Base-by-base conservation (phyloP, 2,329 filamentous ascomycete species). In the Microthyrium microscopicum region DNA sequence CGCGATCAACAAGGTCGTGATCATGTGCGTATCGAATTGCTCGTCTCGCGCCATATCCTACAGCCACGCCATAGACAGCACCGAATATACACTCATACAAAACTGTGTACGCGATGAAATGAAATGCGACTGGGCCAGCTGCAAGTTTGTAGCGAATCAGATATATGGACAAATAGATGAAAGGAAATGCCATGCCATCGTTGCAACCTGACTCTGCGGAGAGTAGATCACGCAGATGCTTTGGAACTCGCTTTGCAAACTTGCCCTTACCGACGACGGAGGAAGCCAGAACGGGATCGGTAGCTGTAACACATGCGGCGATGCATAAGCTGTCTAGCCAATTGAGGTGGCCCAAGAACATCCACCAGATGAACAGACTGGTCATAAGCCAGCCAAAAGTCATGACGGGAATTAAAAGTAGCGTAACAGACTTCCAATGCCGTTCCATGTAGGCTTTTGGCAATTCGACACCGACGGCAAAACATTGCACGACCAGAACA, bases 191-290 rank as follows among this genome's bases (percentile, higher is more conserved):
- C 89, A 98, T 98, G 57, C 89, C 89, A 54, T 98, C 89, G 66
- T 98, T 98, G 60, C 89, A 98, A 20, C 89, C 89, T 5, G 89
- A 98, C 58, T 98, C 89, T 36, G 85, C 85, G 4, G 89, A 98
- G 9, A 98, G 64, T 33, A 98, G 53, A 58, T 98, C 89, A 65
- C 89, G 72, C 59, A 98, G 62, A 73, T 98, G 89, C 62, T 94
- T 95, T 16, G 89, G 89, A 4, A 98, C 84, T 41, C 89, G 75
- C 60, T 93, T 93, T 22, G 89, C 87, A 48, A 98, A 98, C 57
- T 98, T 98, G 48, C 89, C 89, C 61, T 95, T 98, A 53, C 89
- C 89, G 33, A 98, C 89, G 35, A 98, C 89, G 12, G 89, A 98
- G 11, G 89, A 95, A 19, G 89, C 89, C 49, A 98, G 62, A 44